Percentiles rank a stretch among this genome's conserved stretches.
Conservation (phyloP, 768 basidiomycete genomes). For the Omphalotus guepiniiformis region DNA sequence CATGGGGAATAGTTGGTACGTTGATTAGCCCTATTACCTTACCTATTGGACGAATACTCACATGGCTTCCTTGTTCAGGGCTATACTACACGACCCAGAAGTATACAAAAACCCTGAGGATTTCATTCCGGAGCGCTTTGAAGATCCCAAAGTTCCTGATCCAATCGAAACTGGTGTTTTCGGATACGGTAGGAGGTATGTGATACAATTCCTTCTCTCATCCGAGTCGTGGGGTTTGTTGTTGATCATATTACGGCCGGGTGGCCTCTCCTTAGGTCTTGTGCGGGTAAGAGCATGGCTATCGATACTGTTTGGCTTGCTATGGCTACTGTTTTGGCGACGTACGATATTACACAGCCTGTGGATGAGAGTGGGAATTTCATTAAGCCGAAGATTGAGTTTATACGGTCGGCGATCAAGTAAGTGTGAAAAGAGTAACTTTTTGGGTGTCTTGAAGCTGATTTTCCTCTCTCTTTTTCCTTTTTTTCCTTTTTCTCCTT, state of each 20-base stretch:
- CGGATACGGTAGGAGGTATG: neutral
- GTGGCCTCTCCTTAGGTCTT: conserved; percentile 4
- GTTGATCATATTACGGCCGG: neutral
- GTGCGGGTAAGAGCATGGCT: conserved; percentile 29
- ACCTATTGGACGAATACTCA: neutral
- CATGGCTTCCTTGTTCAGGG: neutral
- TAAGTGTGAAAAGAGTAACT: neutral
- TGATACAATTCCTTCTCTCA: neutral
- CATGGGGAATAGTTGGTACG: conserved; percentile 31
- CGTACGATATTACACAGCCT: conserved; percentile 24
- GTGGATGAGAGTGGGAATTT: conserved; percentile 21
- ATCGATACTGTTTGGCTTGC: conserved; percentile 23
- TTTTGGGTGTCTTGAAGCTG: neutral
- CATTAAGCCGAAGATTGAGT: conserved; percentile 27
- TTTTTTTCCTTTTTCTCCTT: neutral
- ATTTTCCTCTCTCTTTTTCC: neutral
- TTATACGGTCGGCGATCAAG: neutral
- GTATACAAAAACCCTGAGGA: neutral
- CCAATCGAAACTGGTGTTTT: neutral
- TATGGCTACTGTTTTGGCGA: conserved; percentile 25
- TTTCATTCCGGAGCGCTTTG: neutral
- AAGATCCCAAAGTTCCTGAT: neutral
- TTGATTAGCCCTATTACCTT: neutral
- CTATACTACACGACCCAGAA: neutral
- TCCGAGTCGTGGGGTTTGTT: neutral